Evolutionary conservation across 2,329 filamentous ascomycete genomes (phyloP), one percentile per base, ranked within the genome.

Genomic region (Salinomyces thailandicus): DNA sequence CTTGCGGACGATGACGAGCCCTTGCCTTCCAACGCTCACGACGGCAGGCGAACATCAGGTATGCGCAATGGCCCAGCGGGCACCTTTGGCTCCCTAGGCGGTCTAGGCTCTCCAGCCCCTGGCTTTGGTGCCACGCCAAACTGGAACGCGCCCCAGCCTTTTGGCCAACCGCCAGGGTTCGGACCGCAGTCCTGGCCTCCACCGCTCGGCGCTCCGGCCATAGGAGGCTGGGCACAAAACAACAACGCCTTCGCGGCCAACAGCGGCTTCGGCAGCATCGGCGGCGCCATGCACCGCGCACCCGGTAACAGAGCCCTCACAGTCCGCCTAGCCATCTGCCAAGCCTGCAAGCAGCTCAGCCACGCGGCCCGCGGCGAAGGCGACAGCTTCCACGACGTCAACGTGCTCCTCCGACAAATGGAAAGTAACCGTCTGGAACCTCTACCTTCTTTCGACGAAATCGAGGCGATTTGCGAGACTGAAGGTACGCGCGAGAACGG

Each of bases 401-500:
- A 73, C 17, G 63, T 69, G 14, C 70, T 84, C 32, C 67, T 76
- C 20, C 65, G 62, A 18, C 71, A 86, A 51, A 78, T 86, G 48
- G 72, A 79, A 7, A 71, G 74, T 37, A 68, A 83, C 18, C 76
- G 78, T 36, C 68, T 68, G 36, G 73, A 79, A 39, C 60, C 69
- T 55, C 65, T 50, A 75, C 67, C 58, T 68, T 52, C 46, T 59
- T 76, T 67, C 53, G 70, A 68, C 17, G 87, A 95, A 51, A 70
- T 96, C 49, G 69, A 89, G 26, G 77, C 83, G 39, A 80, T 93
- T 40, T 91, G 84, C 58, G 89, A 96, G 51, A 94, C 89, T 1
- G 85, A 94, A 57, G 91, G 91, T 39, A 93, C 81, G 51, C 57
- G 67, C 2, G 76, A 79, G 41, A 96, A 96, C 51, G 91, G 91